Evolutionary conservation across 768 basidiomycete genomes (phyloP).

Genomic region (Xerocomellus intermedius): DNA sequence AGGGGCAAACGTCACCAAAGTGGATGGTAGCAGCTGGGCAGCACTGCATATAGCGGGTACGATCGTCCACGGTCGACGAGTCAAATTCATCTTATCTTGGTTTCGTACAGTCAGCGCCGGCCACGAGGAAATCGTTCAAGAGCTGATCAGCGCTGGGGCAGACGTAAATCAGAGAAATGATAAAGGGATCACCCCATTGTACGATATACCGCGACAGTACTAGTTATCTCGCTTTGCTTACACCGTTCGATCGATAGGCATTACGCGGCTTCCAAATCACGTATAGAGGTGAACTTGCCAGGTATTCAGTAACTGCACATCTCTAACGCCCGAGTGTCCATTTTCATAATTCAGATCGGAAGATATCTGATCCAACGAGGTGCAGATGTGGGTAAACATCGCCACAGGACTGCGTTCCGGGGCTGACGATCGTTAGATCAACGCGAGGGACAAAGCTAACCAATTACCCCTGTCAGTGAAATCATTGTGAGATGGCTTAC

Average conservation of each 20-base stretch:
- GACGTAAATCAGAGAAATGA: conserved; percentile 78
- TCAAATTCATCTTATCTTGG: background rate
- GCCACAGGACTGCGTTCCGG: conserved; percentile 29
- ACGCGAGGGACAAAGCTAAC: conserved; percentile 89
- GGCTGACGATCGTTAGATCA: conserved; percentile 63
- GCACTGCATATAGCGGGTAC: conserved; percentile 77
- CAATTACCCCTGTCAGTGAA: conserved; percentile 78
- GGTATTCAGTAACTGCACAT: conserved; percentile 21
- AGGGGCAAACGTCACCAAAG: conserved; percentile 61
- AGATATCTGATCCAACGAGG: conserved; percentile 81
- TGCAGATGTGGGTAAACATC: conserved; percentile 72
- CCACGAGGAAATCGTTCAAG: conserved; percentile 67
- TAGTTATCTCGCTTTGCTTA: conserved; percentile 2
- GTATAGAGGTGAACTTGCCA: conserved; percentile 60
- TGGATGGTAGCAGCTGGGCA: conserved; percentile 72
- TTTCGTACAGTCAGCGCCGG: conserved; percentile 70
- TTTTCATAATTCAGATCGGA: conserved; percentile 64
- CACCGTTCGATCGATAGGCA: conserved; percentile 49
- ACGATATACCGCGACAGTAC: conserved; percentile 28
- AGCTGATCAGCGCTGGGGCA: conserved; percentile 79
- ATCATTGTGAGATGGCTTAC: background rate
- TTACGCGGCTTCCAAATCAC: conserved; percentile 91
- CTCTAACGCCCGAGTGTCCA: conserved; percentile 25
- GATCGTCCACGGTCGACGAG: background rate
- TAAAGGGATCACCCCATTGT: conserved; percentile 85